Evolutionary conservation across 2,329 filamentous ascomycete genomes (phyloP).

Genomic region (Myriosclerotinia duriaeana): DNA sequence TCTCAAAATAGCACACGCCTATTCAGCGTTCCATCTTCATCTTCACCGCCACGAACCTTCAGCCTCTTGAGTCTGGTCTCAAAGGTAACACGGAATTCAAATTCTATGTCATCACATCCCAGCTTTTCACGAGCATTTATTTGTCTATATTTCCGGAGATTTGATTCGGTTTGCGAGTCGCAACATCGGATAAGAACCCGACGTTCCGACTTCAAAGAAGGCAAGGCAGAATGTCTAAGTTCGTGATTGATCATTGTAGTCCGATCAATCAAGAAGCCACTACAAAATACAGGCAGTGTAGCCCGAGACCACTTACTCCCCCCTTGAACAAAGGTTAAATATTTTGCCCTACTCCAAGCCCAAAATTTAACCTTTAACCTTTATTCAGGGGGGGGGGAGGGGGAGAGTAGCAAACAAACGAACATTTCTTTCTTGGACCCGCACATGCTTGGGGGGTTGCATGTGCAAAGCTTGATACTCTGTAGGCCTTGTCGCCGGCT

Average conservation of each 20-base stretch:
- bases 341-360: too few relatives aligned
- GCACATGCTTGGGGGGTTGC: conserved; percentile 53
- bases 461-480: conserved; percentile 48
- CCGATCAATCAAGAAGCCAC: conserved; percentile 13
- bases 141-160: neutral
- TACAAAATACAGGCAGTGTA: conserved; percentile 48
- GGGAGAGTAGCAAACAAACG: conserved; percentile 51
- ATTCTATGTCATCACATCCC: neutral
- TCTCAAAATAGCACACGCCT: neutral
- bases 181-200: too few relatives aligned
- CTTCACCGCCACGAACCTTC: neutral
- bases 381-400: too few relatives aligned
- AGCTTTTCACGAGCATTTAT: neutral
- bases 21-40: neutral
- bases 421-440: conserved; percentile 53
- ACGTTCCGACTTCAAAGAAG: neutral
- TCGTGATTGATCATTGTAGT: too few relatives aligned
- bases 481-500: conserved; percentile 42
- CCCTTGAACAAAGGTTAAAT: too few relatives aligned
- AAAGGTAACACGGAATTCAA: too few relatives aligned
- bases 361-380: too few relatives aligned
- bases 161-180: neutral
- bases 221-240: neutral
- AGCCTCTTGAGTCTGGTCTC: neutral
- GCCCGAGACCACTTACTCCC: conserved; percentile 53